Evolutionary conservation across 2,329 filamentous ascomycete genomes (phyloP), one percentile per base, ranked within the genome.

Genomic region (Diaporthe vexans): DNA sequence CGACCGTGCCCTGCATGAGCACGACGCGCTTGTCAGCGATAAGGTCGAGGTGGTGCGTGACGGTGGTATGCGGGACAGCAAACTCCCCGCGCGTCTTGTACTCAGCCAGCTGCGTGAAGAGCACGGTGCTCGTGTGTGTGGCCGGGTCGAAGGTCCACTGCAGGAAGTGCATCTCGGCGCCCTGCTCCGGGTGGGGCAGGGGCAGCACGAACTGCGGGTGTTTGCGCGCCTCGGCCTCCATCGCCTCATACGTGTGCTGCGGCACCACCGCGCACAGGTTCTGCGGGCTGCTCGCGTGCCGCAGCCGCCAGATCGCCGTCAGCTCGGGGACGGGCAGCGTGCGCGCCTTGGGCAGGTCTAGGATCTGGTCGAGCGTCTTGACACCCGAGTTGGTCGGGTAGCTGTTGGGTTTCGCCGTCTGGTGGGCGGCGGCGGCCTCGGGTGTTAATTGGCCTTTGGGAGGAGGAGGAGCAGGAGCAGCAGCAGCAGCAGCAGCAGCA

Each of bases 91-190:
- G 90, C 74, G 94, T 85, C 87, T 98, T 98, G 86, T 94, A 99
- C 82, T 98, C 95, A 21, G 94, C 96, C 43, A 99, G 88, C 80
- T 97, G 94, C 0, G 97, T 99, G 85, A 99, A 98, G 46, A 99
- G 91, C 8, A 98, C 92, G 0, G 93, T 94, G 74, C 90, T 91
- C 4, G 91, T 93, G 75, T 88, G 85, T 24, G 88, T 89, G 73
- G 86, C 85, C 29, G 84, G 85, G 75, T 97, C 95, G 84, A 98
- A 98, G 0, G 94, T 94, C 95, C 97, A 99, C 84, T 99, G 96
- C 76, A 99, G 85, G 83, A 97, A 98, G 84, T 99, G 97, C 59
- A 99, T 95, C 83, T 98, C 97, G 61, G 95, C 94, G 69, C 94
- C 94, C 77, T 87, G 87, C 33, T 83, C 85, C 61, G 85, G 84